A percentile compares a stretch with the other conserved stretches of the same genome.
Evolutionary conservation across 225 moss, liverwort and hornwort genomes (phyloP).

Genomic region (Pseudisothecium myosuroides): DNA sequence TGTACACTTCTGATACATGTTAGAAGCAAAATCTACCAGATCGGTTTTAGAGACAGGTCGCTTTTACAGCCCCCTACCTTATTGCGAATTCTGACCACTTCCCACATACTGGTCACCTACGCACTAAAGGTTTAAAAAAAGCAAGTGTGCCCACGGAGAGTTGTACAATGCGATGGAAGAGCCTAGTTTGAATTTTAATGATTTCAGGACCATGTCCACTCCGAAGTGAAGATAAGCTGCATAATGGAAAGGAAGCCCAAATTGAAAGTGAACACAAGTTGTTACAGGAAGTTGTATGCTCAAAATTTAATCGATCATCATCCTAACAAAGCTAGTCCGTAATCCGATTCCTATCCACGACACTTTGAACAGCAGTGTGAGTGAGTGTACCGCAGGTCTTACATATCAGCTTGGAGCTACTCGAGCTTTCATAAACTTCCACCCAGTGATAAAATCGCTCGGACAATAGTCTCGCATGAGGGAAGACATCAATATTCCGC

Average conservation of each 20-base stretch:
- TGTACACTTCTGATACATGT: too few relatives aligned
- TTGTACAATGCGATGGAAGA: background rate
- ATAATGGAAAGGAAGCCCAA: background rate
- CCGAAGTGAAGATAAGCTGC: background rate
- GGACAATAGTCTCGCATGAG: background rate
- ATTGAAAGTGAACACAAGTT: background rate
- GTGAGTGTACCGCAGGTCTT: background rate
- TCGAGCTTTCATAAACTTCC: background rate
- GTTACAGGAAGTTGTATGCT: background rate
- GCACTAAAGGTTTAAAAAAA: background rate
- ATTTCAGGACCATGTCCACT: background rate
- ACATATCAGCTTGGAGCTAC: background rate
- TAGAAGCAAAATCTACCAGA: too few relatives aligned
- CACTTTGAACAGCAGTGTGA: background rate
- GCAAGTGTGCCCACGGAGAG: background rate
- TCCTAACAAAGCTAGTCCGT: background rate
- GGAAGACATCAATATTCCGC: background rate
- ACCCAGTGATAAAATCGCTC: background rate
- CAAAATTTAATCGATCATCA: constrained; percentile 4
- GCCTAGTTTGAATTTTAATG: background rate
- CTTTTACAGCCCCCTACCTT: too few relatives aligned
- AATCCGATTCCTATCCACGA: constrained; percentile 3
- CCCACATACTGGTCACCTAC: background rate
- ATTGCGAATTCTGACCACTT: background rate
- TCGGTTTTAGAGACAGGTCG: too few relatives aligned